A percentile compares a stretch with the other conserved stretches of the same genome.
Conservation (phyloP, 225 moss, liverwort and hornwort genomes). For the Bryum argenteum region DNA sequence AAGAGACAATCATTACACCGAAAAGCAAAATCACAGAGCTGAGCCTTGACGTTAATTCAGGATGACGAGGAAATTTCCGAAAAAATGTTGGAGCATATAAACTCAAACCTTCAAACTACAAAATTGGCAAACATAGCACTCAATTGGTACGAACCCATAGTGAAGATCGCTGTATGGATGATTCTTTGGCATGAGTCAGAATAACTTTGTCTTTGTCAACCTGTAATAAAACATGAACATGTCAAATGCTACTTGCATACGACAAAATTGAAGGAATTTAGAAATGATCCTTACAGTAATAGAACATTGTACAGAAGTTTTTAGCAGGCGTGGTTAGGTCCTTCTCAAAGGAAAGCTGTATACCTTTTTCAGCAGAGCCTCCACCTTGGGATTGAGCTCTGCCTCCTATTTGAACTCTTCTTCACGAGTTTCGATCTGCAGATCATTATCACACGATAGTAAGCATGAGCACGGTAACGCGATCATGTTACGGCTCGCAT, state of each 20-base stretch:
- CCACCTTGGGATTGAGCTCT: slow-evolving; percentile 53
- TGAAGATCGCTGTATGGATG: not conserved
- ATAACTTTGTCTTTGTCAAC: slow-evolving; percentile 54
- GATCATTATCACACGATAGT: slow-evolving; percentile 7
- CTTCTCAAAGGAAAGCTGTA: not conserved
- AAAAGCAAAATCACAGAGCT: not conserved
- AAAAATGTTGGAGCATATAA: not conserved
- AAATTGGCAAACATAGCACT: not conserved
- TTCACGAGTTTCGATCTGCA: slow-evolving; percentile 48
- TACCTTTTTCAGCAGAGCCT: slow-evolving; percentile 54
- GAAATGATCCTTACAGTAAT: too few species aligned
- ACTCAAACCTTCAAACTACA: not conserved
- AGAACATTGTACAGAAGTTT: not conserved
- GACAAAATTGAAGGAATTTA: too few species aligned
- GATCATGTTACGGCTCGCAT: too few species aligned
- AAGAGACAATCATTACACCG: not conserved
- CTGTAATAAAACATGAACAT: slow-evolving; percentile 27
- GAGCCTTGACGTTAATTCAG: not conserved
- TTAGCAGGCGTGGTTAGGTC: not conserved
- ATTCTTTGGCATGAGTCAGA: slow-evolving; percentile 25
- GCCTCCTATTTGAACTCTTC: slow-evolving; percentile 49
- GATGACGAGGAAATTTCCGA: not conserved
- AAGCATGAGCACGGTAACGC: not conserved
- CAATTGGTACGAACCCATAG: slow-evolving; percentile 15
- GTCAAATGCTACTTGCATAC: not conserved